These are phyloP conservation scores for Botryobasidium botryosum DNA, from an alignment of 768 basidiomycete genomes.

Conservation along the genomic window DNA sequence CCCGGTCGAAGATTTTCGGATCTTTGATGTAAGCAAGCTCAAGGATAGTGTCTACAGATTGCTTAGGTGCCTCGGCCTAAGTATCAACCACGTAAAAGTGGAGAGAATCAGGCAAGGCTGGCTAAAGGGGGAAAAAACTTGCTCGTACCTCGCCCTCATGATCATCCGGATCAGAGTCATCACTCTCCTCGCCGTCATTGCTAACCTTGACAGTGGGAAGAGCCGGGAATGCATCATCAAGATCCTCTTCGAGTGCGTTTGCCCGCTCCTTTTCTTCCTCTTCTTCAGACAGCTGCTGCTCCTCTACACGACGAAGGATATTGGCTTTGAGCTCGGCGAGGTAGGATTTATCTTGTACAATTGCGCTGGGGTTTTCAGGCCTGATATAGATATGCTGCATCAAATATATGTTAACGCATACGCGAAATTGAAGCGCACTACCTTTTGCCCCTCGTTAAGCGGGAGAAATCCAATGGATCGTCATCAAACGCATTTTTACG, in stretches of 20 bases:
- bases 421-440: conserved; percentile 23
- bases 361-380: conserved; percentile 30
- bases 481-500: conserved; percentile 55
- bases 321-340: conserved; percentile 68
- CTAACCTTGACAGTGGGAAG: conserved; percentile 24
- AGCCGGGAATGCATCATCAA: conserved; percentile 15
- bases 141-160: conserved; percentile 4
- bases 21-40: conserved; percentile 65
- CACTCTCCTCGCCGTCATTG: conserved; percentile 12
- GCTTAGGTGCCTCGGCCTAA: conserved; percentile 9
- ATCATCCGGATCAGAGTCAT: conserved; percentile 15
- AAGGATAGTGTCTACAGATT: conserved; percentile 38
- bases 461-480: conserved; percentile 45
- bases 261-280: conserved; percentile 38
- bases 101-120: background rate
- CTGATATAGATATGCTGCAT: conserved; percentile 4
- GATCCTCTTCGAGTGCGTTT: conserved; percentile 18
- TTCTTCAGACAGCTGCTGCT: conserved; percentile 39
- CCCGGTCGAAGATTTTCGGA: conserved; percentile 59
- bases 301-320: conserved; percentile 62
- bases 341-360: conserved; percentile 39
- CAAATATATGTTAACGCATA: conserved; percentile 1
- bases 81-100: conserved; percentile 11
- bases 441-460: conserved; percentile 42
- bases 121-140: conserved; percentile 1